Base-by-base conservation (phyloP, 306 rosid genomes). In the Fragaria iinumae region DNA sequence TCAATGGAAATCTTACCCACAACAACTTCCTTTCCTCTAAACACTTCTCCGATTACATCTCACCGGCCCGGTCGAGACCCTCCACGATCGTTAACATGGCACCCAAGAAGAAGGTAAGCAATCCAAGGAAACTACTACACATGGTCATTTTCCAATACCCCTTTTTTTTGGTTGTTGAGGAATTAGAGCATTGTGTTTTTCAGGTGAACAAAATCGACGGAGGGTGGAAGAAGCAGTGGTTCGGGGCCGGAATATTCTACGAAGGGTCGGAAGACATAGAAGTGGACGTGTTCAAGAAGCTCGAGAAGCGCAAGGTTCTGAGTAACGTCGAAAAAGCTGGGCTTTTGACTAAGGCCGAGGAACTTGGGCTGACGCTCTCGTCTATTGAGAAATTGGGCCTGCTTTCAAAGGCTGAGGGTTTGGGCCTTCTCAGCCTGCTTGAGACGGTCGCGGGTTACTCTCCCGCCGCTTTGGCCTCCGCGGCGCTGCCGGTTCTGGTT, bases 321-420 rank as follows among this genome's bases (percentile, higher is more conserved):
- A 94, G 98, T 88, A 91, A 84, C 56, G 98, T 94, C 0, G 98
- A 94, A 69, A 94, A 87, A 72, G 90, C 98, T 0, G 96, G 97
- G 16, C 77, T 94, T 62, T 80, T 94, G 4, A 86, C 98, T 20
- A 94, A 94, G 76, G 98, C 97, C 0, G 98, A 94, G 89, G 87
- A 79, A 10, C 65, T 94, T 3, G 98, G 98, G 3, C 6, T 94
- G 9, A 90, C 98, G 18, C 96, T 94, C 29, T 84, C 98, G 21
- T 90, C 98, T 6, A 89, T 94, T 2, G 98, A 94, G 90, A 94
- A 91, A 49, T 72, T 92, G 53, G 98, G 97, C 6, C 77, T 94
- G 6, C 88, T 94, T 32, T 91, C 98, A 6, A 94, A 94, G 79
- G 98, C 98, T 0, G 98, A 94, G 87, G 91, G 88, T 27, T 86